Evolutionary conservation across 306 rosid species (phyloP), one percentile per base, ranked within the genome.

Genomic region (Ormosia semicastrata): DNA sequence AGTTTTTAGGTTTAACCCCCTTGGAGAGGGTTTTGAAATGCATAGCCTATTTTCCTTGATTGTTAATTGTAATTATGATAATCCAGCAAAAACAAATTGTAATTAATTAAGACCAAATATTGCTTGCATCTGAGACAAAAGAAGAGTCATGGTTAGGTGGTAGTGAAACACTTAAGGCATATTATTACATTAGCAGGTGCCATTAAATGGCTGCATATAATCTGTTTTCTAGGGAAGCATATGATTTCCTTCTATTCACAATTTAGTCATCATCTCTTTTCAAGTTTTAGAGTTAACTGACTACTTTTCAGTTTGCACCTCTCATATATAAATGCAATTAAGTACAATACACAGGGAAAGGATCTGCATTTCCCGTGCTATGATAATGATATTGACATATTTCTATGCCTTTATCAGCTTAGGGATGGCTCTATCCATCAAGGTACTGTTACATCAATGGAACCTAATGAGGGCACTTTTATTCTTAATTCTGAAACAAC

Each of bases 401-500:
- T 34, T 76, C 49, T 77, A 60, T 80, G 65, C 40, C 7, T 76
- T 5, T 73, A 41, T 77, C 91, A 95, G 98, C 93, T 93, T 81
- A 87, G 86, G 85, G 98, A 95, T 87, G 98, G 98, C 57, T 93
- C 97, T 54, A 89, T 89, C 50, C 95, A 95, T 81, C 89, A 89
- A 85, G 99, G 98, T 40, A 93, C 98, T 87, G 99, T 93, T 78
- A 93, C 98, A 44, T 93, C 99, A 29, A 95, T 95, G 98, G 98
- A 91, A 73, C 94, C 98, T 71, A 93, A 95, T 77, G 97, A 93
- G 68, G 98, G 87, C 18, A 90, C 93, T n/a, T 95, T 93, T 82
- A 82, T 88, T 81, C 95, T 93, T 77, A 93, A 95, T 79, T 84
- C 92, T 43, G 99, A 95, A 79, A 82, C 87, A 77, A 32, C 89